A percentile compares a stretch with the other conserved stretches of the same genome.
Evolutionary conservation across 768 basidiomycete genomes (phyloP).

Genomic region (Suillus occidentalis): DNA sequence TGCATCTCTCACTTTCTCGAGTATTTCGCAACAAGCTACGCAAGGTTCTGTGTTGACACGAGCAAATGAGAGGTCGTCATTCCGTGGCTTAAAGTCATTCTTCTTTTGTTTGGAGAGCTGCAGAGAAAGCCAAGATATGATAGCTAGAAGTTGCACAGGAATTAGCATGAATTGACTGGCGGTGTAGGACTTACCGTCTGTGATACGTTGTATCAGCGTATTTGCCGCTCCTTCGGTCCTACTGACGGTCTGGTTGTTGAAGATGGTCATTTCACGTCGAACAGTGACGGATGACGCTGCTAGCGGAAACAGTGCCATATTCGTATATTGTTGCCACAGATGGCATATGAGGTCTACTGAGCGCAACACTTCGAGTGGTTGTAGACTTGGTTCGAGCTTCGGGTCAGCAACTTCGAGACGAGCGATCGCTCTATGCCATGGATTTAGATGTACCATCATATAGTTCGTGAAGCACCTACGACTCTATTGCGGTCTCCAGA

Average conservation of each 20-base stretch:
- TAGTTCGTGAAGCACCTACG: constrained; percentile 50
- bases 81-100: constrained; percentile 94
- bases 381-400: constrained; percentile 79
- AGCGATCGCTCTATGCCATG: constrained; percentile 55
- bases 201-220: constrained; percentile 71
- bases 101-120: constrained; percentile 92
- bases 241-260: constrained; percentile 85
- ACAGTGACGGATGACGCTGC: constrained; percentile 83
- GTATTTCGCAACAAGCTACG: constrained; percentile 74
- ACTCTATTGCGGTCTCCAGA: constrained; percentile 89
- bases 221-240: constrained; percentile 85
- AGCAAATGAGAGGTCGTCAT: constrained; percentile 94
- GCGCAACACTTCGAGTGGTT: constrained; percentile 62
- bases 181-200: constrained; percentile 61
- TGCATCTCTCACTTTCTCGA: constrained; percentile 79
- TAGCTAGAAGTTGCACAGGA: constrained; percentile 40
- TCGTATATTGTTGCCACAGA: constrained; percentile 96
- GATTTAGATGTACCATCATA: constrained; percentile 3
- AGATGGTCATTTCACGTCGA: constrained; percentile 89
- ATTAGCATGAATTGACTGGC: not conserved
- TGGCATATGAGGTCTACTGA: constrained; percentile 87
- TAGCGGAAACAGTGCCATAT: constrained; percentile 85
- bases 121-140: constrained; percentile 69
- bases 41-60: constrained; percentile 95
- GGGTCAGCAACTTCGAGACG: constrained; percentile 72